Evolutionary conservation across 495 filamentous ascomycete genomes (phyloP).

Genomic region (Daldinia grandis): DNA sequence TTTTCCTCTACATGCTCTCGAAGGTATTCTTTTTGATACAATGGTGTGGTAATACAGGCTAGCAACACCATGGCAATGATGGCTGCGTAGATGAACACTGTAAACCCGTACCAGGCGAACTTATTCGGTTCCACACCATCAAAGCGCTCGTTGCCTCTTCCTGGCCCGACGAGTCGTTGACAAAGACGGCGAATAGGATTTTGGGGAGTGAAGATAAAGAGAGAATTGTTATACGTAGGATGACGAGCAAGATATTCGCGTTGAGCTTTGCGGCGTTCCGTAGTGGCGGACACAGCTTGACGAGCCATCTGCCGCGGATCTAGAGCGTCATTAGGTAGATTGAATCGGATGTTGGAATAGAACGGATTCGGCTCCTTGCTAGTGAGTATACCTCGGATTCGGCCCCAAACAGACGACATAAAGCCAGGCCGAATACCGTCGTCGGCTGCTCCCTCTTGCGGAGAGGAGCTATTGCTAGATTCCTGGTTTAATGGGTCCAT

Average conservation of each 20-base stretch:
- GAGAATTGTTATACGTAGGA: conserved; percentile 89
- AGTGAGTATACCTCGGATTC: conserved; percentile 59
- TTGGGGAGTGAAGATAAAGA: conserved; percentile 83
- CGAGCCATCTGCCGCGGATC: conserved; percentile 87
- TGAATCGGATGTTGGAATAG: conserved; percentile 82
- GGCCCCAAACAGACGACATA: conserved; percentile 66
- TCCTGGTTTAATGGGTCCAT: conserved; percentile 54
- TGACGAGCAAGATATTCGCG: conserved; percentile 87
- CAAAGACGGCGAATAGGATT: conserved; percentile 83
- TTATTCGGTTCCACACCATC: conserved; percentile 88
- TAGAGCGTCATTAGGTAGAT: conserved; percentile 74
- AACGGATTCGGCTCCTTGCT: conserved; percentile 91
- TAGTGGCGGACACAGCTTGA: conserved; percentile 84
- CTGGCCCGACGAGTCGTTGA: conserved; percentile 91
- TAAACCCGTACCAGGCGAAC: conserved; percentile 90
- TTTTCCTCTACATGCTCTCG: conserved; percentile 47
- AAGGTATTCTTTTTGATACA: conserved; percentile 91
- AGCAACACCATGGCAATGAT: conserved; percentile 97
- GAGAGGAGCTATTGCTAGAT: conserved; percentile 49
- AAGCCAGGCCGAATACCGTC: conserved; percentile 59
- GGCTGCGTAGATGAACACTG: conserved; percentile 89
- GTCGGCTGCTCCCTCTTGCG: conserved; percentile 38
- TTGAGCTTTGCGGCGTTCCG: conserved; percentile 84
- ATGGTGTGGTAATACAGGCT: conserved; percentile 91
- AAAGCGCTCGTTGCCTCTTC: conserved; percentile 82